Conservation (phyloP, 495 filamentous ascomycete genomes). For the Xylaria longipes region DNA sequence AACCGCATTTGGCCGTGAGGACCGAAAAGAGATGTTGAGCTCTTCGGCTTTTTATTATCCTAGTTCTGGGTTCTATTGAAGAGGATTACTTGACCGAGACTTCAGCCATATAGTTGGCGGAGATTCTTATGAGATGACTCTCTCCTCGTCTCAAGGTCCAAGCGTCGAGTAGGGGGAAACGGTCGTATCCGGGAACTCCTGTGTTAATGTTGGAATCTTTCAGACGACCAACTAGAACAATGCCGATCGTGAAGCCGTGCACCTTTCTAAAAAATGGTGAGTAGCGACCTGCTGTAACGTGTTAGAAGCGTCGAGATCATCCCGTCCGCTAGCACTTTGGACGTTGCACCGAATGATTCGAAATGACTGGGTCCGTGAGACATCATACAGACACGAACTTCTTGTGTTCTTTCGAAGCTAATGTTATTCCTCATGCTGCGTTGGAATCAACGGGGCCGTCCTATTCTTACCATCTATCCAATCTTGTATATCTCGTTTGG, state of each 20-base stretch:
- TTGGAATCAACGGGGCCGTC: background rate
- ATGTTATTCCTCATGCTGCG: background rate
- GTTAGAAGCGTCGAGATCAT: too few relatives aligned
- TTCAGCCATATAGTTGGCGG: background rate
- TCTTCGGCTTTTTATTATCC: background rate
- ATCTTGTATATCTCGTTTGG: constrained; percentile 27
- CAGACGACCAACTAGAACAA: too few relatives aligned
- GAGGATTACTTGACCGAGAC: constrained; percentile 42
- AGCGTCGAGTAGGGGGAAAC: too few relatives aligned
- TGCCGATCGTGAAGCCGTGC: too few relatives aligned
- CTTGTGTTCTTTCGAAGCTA: constrained; percentile 26
- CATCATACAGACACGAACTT: constrained; percentile 22
- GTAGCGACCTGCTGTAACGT: too few relatives aligned
- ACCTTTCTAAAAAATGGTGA: too few relatives aligned
- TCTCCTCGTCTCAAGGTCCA: too few relatives aligned
- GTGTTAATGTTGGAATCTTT: too few relatives aligned
- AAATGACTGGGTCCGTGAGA: constrained; percentile 27
- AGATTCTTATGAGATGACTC: background rate
- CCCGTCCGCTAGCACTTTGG: constrained; percentile 30
- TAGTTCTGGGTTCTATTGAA: constrained; percentile 36
- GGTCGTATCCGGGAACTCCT: too few relatives aligned
- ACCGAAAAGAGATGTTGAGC: background rate
- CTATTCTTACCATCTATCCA: constrained; percentile 34
- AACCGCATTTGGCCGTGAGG: background rate
- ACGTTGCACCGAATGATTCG: constrained; percentile 32